These are phyloP conservation scores for Cubamyces sp. DNA, from an alignment of 768 basidiomycete genomes.

Conservation along the genomic window DNA sequence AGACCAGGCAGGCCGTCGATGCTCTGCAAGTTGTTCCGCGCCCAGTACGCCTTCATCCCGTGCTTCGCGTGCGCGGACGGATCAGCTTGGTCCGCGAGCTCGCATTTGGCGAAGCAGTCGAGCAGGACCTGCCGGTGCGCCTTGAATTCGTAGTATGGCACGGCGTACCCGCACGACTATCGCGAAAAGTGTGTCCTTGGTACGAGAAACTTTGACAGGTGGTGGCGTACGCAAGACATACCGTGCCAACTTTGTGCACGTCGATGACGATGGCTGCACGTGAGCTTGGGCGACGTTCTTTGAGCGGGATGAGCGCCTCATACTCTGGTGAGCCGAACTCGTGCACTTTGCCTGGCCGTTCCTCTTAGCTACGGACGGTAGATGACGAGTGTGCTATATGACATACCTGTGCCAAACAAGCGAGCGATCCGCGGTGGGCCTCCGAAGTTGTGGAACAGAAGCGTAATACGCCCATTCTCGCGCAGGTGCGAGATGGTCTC, in stretches of 20 bases:
- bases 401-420: slow-evolving; percentile 59
- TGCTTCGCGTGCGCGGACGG: slow-evolving; percentile 33
- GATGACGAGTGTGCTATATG: neutral
- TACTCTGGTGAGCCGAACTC: slow-evolving; percentile 70
- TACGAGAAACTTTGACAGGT: neutral
- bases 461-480: slow-evolving; percentile 66
- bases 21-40: slow-evolving; percentile 49
- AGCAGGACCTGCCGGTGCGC: slow-evolving; percentile 57
- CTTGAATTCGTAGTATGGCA: slow-evolving; percentile 63
- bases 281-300: slow-evolving; percentile 55
- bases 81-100: slow-evolving; percentile 44
- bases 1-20: slow-evolving; percentile 64
- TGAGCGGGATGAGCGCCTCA: slow-evolving; percentile 50
- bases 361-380: neutral
- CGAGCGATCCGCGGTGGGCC: slow-evolving; percentile 62
- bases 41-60: slow-evolving; percentile 63
- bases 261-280: slow-evolving; percentile 64
- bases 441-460: slow-evolving; percentile 64
- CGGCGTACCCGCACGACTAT: slow-evolving; percentile 69
- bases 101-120: slow-evolving; percentile 48
- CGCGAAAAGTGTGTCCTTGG: no score
- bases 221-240: slow-evolving; percentile 31
- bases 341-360: slow-evolving; percentile 52
- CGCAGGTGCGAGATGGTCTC: slow-evolving; percentile 64
- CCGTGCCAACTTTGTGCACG: slow-evolving; percentile 57